phyloP scores from a whole-genome alignment of 371 early-diverging fungal species.

The Mucor velutinosus region DNA sequence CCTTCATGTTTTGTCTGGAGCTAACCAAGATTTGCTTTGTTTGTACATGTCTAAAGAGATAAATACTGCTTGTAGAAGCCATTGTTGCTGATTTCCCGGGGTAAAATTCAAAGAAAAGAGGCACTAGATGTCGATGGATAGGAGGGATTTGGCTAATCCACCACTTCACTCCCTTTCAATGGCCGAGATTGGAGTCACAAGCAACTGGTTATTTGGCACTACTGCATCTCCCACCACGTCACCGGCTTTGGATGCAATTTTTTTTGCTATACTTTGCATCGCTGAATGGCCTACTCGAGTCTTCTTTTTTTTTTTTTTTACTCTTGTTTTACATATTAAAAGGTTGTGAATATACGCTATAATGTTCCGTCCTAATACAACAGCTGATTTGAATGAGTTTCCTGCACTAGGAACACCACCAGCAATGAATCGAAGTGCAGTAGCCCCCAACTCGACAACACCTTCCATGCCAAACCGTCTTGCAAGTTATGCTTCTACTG shows the following conservation, averaged over 20 bases:
- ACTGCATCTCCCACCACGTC: neutral
- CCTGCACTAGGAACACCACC: slow-evolving; percentile 51
- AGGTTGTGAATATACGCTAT: slow-evolving; percentile 6
- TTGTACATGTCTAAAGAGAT: slow-evolving; percentile 64
- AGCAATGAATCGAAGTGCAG: slow-evolving; percentile 25
- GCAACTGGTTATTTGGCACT: neutral
- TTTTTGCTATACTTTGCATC: neutral
- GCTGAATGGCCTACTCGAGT: neutral
- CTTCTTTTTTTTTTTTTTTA: neutral
- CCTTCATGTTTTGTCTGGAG: slow-evolving; percentile 45
- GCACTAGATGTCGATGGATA: neutral
- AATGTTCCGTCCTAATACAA: slow-evolving; percentile 50
- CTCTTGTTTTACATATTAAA: neutral
- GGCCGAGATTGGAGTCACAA: slow-evolving; percentile 1
- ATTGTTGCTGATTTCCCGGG: neutral
- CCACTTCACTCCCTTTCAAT: neutral
- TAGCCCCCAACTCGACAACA: slow-evolving; percentile 17
- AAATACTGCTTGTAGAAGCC: slow-evolving; percentile 35
- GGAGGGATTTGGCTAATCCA: neutral
- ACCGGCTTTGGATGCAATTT: slow-evolving; percentile 5
- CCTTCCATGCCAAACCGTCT: slow-evolving; percentile 32
- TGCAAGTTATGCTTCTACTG: slow-evolving; percentile 49
- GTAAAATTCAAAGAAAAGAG: slow-evolving; percentile 10
- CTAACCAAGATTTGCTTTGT: slow-evolving; percentile 64
- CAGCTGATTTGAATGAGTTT: slow-evolving; percentile 54